Base-by-base conservation (phyloP, 2,329 filamentous ascomycete species). In the Aureobasidium lini region DNA sequence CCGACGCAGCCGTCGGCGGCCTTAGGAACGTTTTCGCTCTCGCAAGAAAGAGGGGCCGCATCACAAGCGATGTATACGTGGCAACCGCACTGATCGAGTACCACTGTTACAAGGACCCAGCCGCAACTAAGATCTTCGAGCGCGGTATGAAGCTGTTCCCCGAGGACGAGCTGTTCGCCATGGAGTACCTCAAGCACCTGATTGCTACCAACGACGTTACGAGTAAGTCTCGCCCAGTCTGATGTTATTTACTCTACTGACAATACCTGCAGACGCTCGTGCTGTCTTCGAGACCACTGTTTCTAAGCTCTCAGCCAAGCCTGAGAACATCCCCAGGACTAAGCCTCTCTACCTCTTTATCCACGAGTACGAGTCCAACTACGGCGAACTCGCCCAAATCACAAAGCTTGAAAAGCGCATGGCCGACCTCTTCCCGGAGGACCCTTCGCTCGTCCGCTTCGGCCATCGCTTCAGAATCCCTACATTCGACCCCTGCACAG, bases 251-350 rank as follows among this genome's bases (percentile, higher is more conserved):
- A 4, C n/a, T 6, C n/a, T 39, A 16, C 48, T 66, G 60, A 66
- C 60, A 67, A 49, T 18, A 18, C 36, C 36, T 31, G 36, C 66
- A 92, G 91, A 99, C 80, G 94, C 94, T 36, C 85, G 94, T 64
- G 92, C 94, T 9, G 91, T 96, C 2, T 99, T 99, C 68, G 94
- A 97, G 72, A 96, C 92, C 15, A 91, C 92, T 15, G 89, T 96
- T 62, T 89, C 88, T 69, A 87, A 87, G 62, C 81, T 97, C 44
- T 83, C 88, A 7, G 81, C 87, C 28, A 94, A 92, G 65, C 84
- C 89, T 0, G 89, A 91, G 65, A 84, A 84, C 10, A 76, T 87
- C 0, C 75, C 80, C 58, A 94, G 91, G 69, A 85, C 92, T 8
- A 95, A 94, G 71, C 84, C 88, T 0, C 82, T 99, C 0, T 96